Evolutionary conservation across 2,329 filamentous ascomycete species (phyloP).

Genomic region (Sarocladium strictum): DNA sequence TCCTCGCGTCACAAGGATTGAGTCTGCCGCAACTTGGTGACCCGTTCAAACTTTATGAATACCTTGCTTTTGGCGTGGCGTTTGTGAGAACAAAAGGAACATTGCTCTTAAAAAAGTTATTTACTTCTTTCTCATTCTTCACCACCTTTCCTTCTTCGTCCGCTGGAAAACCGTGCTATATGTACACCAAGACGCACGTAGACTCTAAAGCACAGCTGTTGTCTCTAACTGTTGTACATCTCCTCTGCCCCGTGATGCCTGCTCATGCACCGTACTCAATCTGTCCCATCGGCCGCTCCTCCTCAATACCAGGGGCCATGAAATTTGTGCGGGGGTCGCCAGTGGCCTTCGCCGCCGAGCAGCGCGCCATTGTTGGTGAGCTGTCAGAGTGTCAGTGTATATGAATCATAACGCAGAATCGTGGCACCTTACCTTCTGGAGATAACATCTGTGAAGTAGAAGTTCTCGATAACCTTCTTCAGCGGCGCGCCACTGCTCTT

Average conservation of each 20-base stretch:
- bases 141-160: conserved; percentile 13
- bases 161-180: conserved; percentile 8
- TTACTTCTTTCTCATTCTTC: conserved; percentile 21
- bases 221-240: conserved; percentile 8
- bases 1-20: too few species aligned
- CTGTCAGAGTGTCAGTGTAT: conserved; percentile 38
- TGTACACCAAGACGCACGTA: conserved; percentile 14
- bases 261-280: conserved; percentile 51
- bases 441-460: conserved; percentile 97
- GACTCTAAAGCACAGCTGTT: conserved; percentile 9
- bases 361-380: conserved; percentile 97
- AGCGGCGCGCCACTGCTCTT: conserved; percentile 68
- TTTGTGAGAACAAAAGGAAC: conserved; percentile 26
- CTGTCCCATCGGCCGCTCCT: conserved; percentile 56
- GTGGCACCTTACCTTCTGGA: conserved; percentile 71
- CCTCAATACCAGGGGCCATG: conserved; percentile 65
- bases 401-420: neutral
- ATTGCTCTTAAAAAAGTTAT: conserved; percentile 22
- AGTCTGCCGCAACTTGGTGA: too few species aligned
- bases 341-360: conserved; percentile 84
- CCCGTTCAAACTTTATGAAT: too few species aligned
- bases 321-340: conserved; percentile 74
- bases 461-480: conserved; percentile 86
- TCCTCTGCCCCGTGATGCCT: conserved; percentile 2
- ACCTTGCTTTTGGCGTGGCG: conserved; percentile 9